These are phyloP conservation scores for Boletus calvinii DNA, from an alignment of 1,284 basidiomycete species.

Conservation along the genomic window DNA sequence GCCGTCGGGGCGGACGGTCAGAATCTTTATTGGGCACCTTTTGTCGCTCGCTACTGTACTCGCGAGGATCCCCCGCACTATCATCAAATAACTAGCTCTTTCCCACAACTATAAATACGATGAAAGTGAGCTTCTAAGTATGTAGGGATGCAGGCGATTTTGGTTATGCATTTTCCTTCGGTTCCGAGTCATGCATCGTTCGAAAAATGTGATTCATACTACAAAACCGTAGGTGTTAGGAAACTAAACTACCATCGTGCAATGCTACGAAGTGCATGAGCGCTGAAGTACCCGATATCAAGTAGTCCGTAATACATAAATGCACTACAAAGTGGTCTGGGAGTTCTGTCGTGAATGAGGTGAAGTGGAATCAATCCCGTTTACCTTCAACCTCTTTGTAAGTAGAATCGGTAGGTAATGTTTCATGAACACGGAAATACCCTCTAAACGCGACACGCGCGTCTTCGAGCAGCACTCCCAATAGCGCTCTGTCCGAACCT, in stretches of 20 bases:
- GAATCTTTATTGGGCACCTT: not conserved
- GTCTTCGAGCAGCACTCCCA: slow-evolving; percentile 18
- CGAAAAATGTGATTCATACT: too few species aligned
- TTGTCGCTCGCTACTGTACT: not conserved
- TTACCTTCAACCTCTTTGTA: not conserved
- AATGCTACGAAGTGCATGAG: not conserved
- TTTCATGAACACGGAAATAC: slow-evolving; percentile 1
- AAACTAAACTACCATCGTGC: not conserved
- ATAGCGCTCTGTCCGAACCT: slow-evolving; percentile 1
- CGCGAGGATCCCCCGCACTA: slow-evolving; percentile 18
- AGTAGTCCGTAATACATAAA: not conserved
- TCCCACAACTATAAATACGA: slow-evolving; percentile 22
- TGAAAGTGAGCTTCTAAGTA: slow-evolving; percentile 29
- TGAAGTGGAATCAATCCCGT: not conserved
- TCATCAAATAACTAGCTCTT: slow-evolving; percentile 27
- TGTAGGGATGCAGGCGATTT: not conserved
- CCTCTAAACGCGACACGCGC: slow-evolving; percentile 16
- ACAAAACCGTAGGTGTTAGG: too few species aligned
- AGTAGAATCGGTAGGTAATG: slow-evolving; percentile 12
- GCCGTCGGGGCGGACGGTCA: slow-evolving; percentile 7
- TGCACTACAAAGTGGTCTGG: too few species aligned
- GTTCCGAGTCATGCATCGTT: too few species aligned
- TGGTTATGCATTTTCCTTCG: not conserved
- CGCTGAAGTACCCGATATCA: not conserved
- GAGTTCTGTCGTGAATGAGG: not conserved